These are phyloP conservation scores for Fraxinus latifolia DNA, from an alignment of 305 asterid species.

Conservation along the genomic window DNA sequence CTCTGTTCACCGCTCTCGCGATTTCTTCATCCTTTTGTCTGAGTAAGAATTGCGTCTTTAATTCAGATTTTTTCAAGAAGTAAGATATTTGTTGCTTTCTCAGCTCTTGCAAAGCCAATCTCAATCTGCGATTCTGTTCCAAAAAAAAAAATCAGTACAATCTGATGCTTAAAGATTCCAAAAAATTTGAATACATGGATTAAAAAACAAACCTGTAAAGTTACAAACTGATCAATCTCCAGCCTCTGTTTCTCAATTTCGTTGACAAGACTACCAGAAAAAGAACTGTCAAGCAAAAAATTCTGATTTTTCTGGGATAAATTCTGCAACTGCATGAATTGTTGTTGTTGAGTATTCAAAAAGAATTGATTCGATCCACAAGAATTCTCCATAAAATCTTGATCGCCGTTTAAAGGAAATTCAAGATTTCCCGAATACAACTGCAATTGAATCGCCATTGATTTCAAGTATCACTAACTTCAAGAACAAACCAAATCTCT, in stretches of 20 bases:
- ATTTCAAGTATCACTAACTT: not conserved
- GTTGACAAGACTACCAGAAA: constrained; percentile 22
- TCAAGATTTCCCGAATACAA: constrained; percentile 38
- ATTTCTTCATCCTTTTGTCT: constrained; percentile 59
- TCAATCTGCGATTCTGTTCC: constrained; percentile 57
- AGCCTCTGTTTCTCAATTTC: constrained; percentile 43
- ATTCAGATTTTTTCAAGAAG: constrained; percentile 43
- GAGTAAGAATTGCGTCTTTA: constrained; percentile 31
- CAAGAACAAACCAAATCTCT: not conserved
- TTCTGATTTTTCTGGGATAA: not conserved
- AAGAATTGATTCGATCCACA: constrained; percentile 27
- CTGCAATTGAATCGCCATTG: constrained; percentile 49
- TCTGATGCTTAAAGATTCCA: not conserved
- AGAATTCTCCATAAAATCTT: constrained; percentile 17
- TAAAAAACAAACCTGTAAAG: constrained; percentile 38
- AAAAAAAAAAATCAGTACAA: not conserved
- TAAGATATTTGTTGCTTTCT: constrained; percentile 38
- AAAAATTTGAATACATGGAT: not conserved
- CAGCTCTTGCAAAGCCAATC: constrained; percentile 50
- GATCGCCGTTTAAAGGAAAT: constrained; percentile 22
- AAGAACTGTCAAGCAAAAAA: not conserved
- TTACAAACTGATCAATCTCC: constrained; percentile 44
- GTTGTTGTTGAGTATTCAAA: constrained; percentile 24
- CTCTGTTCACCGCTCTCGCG: constrained; percentile 30
- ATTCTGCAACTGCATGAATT: constrained; percentile 17